Base-by-base conservation (phyloP, 495 filamentous ascomycete genomes). In the Corynascus novoguineensis region DNA sequence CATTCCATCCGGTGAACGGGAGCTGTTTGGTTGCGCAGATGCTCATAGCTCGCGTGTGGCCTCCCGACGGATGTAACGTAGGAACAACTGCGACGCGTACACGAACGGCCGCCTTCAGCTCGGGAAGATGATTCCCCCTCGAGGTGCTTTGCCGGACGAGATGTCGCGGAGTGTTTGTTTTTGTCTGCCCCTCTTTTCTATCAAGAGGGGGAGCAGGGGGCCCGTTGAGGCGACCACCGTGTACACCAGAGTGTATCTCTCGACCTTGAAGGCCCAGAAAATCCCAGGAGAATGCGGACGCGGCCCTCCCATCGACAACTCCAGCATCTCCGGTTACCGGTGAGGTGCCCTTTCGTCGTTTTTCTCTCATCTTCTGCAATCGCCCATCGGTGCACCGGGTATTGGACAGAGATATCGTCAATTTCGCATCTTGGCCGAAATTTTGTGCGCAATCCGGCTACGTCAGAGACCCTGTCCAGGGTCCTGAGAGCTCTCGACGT, bases 401-500 rank as follows among this genome's bases (percentile, higher is more conserved):
- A 68, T 68, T 68, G 65, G 65, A 55, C 56, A 61, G 62, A 65
- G 53, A 65, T 65, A 62, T 56, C 55, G 55, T 56, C 48, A 55
- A 55, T 44, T 60, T 47, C 55, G 53, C 31, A 59, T 57, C 59
- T 53, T 55, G 53, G 58, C 61, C 22, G 50, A 50, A 59, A 56
- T 66, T 57, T 59, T 67, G 61, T 64, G 64, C 59, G 64, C 60
- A 57, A 46, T 50, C 45, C 40, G 64, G 37, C 64, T 64, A 69
- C 66, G 66, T 69, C 66, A 69, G 60, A 66, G 62, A 48, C 52
- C 53, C 29, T 27, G 27, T 47, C 60, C 50, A 51, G 58, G 59
- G 59, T 44, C 56, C 37, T 50, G 31, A 28, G 42, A 46, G 37
- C 45, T 17, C 24, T 38, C 48, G 24, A 47, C 64, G 66, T 68